Base-by-base conservation (phyloP, 257 asterid genomes). In the Solanum dulcamara region DNA sequence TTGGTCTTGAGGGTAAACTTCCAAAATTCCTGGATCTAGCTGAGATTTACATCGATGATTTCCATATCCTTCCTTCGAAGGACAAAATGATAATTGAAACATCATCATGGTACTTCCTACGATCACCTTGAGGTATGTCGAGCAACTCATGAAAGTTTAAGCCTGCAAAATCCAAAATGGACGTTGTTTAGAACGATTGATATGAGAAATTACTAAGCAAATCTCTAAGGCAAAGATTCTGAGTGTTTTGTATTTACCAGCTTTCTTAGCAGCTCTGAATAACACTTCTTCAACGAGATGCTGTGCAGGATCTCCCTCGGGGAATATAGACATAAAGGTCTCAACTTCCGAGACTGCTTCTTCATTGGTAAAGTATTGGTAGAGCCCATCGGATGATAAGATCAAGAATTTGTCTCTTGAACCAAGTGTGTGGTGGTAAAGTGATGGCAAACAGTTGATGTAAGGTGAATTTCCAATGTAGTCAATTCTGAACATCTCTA, bases 251-350 rank as follows among this genome's bases (percentile, higher is more conserved):
- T 80, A 81, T 77, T 87, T 93, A 94, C 99, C 99, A 35, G 99
- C 98, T 90, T 94, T 92, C 87, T 97, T 97, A 71, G 99, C 99
- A 84, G 99, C 99, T 14, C 99, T 96, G 86, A 97, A 97, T 1
- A 97, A 84, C 18, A 97, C 97, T 87, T 97, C 99, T 85, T 97
- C 99, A 1, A 97, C 96, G 0, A 97, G 98, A 84, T 97, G 99
- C 5, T 97, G 99, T 15, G 99, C 99, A 3, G 99, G 99, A 90
- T 96, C 99, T 9, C 98, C 99, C 87, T 96, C 99, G 0, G 99
- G 99, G 86, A 93, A 97, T 12, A 89, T 91, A 24, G 92, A 88
- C 93, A 97, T 90, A 89, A 97, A 97, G 35, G 87, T 83, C 88
- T 97, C 99, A 0, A 97, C 98, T 88, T 97, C 97, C 30, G 92